Base-by-base conservation (phyloP, 2,329 filamentous ascomycete genomes). In the Lecanicillium sp. region DNA sequence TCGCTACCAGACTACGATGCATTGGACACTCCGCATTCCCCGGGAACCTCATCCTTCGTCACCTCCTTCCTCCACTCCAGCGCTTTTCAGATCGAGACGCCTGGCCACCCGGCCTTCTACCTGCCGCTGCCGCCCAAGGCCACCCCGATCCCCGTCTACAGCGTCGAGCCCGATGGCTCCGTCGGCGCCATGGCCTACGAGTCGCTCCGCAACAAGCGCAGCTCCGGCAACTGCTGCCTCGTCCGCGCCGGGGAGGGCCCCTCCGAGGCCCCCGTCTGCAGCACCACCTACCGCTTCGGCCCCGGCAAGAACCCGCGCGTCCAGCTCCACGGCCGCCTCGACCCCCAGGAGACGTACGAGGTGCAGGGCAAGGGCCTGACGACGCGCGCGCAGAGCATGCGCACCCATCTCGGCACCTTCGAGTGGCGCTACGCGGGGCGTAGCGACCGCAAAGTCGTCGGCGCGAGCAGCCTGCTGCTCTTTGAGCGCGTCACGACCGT, bases 221-320 rank as follows among this genome's bases (percentile, higher is more conserved):
- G 63, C 50, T 79, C 76, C 1, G 76, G 70, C 3, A 70, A 65
- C 27, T 70, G 75, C 51, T 67, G 69, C 52, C 70, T 80, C 40
- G 60, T 75, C 4, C 61, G 73, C 29, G 69, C 66, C 19, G 63
- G 68, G 29, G 65, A 68, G 12, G 54, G 56, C 36, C 12, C 35
- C 5, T 44, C 51, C 1, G 57, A 58, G n/a, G 49, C 56, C 11
- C 61, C 70, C 5, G 56, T 79, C n/a, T 73, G 69, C 52, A 66
- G 60, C 1, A 83, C 79, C 0, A 71, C 68, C 3, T 83, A 83
- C 61, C 73, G 71, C 53, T 81, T 75, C 55, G 79, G 79, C 0
- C 78, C 78, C 2, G 68, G 68, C 33, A 68, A 69, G 2, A 69
- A 74, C 6, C 79, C 79, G 3, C 60, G 69, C 36, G 62, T 84